A percentile compares a stretch with the other conserved stretches of the same genome.
These are phyloP conservation scores for Ascochyta pisi DNA, from an alignment of 2,329 filamentous ascomycete genomes.

Conservation along the genomic window DNA sequence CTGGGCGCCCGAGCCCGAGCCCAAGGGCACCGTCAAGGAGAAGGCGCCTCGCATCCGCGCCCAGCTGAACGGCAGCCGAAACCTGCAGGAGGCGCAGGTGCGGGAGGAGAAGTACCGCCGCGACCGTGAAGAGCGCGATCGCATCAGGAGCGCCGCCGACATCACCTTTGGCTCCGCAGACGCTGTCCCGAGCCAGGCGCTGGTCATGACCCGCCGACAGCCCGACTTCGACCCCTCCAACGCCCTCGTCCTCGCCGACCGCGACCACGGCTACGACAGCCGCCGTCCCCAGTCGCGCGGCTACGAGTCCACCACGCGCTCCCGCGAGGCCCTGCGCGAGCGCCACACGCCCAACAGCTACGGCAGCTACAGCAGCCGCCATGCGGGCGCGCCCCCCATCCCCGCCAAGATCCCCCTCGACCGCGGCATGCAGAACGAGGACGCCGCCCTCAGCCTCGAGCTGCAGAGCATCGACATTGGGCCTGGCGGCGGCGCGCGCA, in stretches of 20 bases:
- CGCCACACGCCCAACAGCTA: constrained; percentile 45
- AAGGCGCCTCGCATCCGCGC: constrained; percentile 54
- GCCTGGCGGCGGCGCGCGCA: constrained; percentile 32
- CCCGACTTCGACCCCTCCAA: constrained; percentile 18
- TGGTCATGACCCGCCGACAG: constrained; percentile 37
- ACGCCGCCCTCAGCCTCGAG: constrained; percentile 72
- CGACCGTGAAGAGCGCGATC: constrained; percentile 43
- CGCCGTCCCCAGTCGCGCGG: constrained; percentile 42
- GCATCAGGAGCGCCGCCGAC: constrained; percentile 41
- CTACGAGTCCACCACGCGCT: constrained; percentile 29
- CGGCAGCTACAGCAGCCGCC: constrained; percentile 16
- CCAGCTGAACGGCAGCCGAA: constrained; percentile 60
- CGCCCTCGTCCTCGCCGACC: constrained; percentile 34
- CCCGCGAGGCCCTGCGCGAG: constrained; percentile 39
- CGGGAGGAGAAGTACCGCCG: constrained; percentile 43
- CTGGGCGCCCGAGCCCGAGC: constrained; percentile 79
- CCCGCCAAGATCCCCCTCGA: constrained; percentile 73
- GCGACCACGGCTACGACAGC: constrained; percentile 16
- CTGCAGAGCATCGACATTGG: constrained; percentile 63
- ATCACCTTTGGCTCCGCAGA: constrained; percentile 28
- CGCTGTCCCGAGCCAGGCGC: constrained; percentile 32
- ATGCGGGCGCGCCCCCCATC: constrained; percentile 62
- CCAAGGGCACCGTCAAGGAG: constrained; percentile 58
- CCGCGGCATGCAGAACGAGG: constrained; percentile 40
- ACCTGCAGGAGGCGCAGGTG: constrained; percentile 43